These are phyloP conservation scores for Fonsecaea erecta DNA, from an alignment of 2,329 filamentous ascomycete genomes.

Conservation along the genomic window DNA sequence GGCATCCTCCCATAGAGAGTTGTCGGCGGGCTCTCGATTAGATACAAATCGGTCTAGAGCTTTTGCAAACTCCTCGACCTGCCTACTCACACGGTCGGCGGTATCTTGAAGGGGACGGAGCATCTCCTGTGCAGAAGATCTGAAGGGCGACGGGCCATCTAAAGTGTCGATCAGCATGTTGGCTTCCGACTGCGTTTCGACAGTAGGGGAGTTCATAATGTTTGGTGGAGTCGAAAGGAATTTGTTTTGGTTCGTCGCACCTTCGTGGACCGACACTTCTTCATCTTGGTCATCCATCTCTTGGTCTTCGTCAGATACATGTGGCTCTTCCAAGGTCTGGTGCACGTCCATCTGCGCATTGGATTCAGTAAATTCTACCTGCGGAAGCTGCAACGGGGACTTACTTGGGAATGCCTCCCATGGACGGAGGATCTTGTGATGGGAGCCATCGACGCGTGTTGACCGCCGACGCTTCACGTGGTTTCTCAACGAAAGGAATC, in stretches of 20 bases:
- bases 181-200: constrained; percentile 25
- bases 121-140: constrained; percentile 51
- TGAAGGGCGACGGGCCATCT: constrained; percentile 27
- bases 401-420: constrained; percentile 28
- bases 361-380: neutral
- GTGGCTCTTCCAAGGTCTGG: constrained; percentile 5
- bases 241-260: constrained; percentile 21
- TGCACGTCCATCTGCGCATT: constrained; percentile 9
- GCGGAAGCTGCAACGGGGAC: neutral
- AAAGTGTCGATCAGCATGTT: constrained; percentile 40
- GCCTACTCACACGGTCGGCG: constrained; percentile 72
- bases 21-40: constrained; percentile 46
- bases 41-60: constrained; percentile 73
- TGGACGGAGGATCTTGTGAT: constrained; percentile 43
- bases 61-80: constrained; percentile 86
- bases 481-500: neutral
- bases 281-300: constrained; percentile 42
- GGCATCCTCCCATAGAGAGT: constrained; percentile 61
- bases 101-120: constrained; percentile 66
- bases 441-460: constrained; percentile 45
- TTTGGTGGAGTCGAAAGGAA: constrained; percentile 1
- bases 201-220: neutral
- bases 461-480: neutral
- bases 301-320: constrained; percentile 31
- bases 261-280: constrained; percentile 38